Evolutionary conservation across 805 yeast species (phyloP), one percentile per base, ranked within the genome.

Genomic region (Lipomyces orientalis): DNA sequence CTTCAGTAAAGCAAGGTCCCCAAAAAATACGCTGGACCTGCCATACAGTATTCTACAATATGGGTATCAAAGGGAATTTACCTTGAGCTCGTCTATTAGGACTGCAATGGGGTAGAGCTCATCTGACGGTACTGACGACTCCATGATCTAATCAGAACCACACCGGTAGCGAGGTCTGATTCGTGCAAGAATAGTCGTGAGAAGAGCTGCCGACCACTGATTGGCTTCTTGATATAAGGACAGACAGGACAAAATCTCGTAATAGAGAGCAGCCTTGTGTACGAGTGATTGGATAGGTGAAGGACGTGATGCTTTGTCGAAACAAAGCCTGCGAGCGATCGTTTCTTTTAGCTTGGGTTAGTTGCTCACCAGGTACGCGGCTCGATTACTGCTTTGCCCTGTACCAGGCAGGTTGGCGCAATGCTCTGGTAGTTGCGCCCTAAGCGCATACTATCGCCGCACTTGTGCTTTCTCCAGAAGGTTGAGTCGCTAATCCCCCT

Each of bases 91-190:
- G 78, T 96, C 99, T 91, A 95, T 93, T 68, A 95, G 85, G 73
- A 95, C 85, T 16, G 99, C 99, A 79, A 95, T 86, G 57, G 99
- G 99, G 76, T 91, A 94, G 66, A 95, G 85, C 74, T 89, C 93
- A 76, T 88, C 80, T 22, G 67, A 46, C 8, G 64, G n/a, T 39
- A 58, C 22, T 49, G 63, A 64, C 43, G 59, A 25, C 49, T 60
- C 62, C 65, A 67, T 64, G 39, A 16, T 43, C 49, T 43, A 43
- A 43, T 43, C 22, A n/a, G 25, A 43, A 19, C n/a, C n/a, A n/a
- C 25, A n/a, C 22, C 49, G 49, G 22, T n/a, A 16, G 10, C 49
- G 22, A n/a, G 49, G 49, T n/a, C 49, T 43, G 16, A n/a, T 43
- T 43, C n/a, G 43, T 37, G 43, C 43, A 14, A 14, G 43, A 43